A percentile compares a stretch with the other conserved stretches of the same genome.
Conservation (phyloP, 208 protist genomes). For the Crithidia expoeki region DNA sequence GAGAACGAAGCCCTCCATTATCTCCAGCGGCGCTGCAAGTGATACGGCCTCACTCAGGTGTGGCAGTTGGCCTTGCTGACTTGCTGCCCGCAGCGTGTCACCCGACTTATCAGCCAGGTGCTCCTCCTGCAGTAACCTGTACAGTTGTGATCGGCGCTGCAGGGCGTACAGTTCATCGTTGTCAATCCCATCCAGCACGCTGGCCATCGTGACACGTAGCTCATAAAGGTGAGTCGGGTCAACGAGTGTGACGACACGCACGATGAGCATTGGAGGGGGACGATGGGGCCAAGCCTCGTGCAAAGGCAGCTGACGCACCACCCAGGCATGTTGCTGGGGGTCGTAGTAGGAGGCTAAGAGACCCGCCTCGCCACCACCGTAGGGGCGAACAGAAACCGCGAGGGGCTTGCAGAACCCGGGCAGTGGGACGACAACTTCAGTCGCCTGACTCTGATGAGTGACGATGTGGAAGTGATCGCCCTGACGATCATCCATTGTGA, state of each 20-base stretch:
- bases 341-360: constrained; percentile 68
- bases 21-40: constrained; percentile 38
- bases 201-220: constrained; percentile 41
- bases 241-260: constrained; percentile 47
- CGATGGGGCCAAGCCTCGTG: constrained; percentile 25
- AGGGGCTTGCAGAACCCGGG: constrained; percentile 48
- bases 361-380: constrained; percentile 34
- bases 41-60: constrained; percentile 25
- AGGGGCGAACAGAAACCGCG: constrained; percentile 30
- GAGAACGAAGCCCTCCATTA: constrained; percentile 49
- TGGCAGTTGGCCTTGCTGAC: constrained; percentile 18
- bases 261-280: constrained; percentile 25
- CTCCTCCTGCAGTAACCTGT: constrained; percentile 16
- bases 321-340: constrained; percentile 47
- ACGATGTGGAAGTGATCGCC: constrained; percentile 34
- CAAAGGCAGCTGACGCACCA: constrained; percentile 53
- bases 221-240: constrained; percentile 54
- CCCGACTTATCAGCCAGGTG: constrained; percentile 19
- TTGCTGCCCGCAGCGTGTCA: constrained; percentile 2
- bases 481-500: not conserved
- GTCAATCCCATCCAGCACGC: constrained; percentile 28
- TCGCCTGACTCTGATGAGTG: constrained; percentile 31
- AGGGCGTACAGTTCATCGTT: constrained; percentile 44
- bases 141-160: constrained; percentile 39
- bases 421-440: constrained; percentile 37